A percentile compares a stretch with the other conserved stretches of the same genome.
phyloP scores from a whole-genome alignment of 768 basidiomycete species.

The Pulveroboletus ravenelii region DNA sequence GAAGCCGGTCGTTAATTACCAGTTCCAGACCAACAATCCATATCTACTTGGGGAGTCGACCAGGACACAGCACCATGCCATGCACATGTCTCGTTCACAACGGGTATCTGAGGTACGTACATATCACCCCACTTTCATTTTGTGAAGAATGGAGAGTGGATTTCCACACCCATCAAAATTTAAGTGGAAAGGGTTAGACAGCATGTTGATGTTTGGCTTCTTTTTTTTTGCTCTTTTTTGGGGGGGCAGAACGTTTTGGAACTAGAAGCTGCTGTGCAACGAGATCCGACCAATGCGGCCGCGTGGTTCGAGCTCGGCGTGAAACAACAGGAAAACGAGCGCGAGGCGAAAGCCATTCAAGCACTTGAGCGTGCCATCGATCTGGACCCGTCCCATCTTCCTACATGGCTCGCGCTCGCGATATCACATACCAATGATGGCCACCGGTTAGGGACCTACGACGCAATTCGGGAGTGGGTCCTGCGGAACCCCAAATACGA shows the following conservation, averaged over 20 bases:
- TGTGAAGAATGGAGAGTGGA: slow-evolving; percentile 9
- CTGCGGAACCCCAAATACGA: slow-evolving; percentile 51
- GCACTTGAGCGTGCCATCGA: slow-evolving; percentile 79
- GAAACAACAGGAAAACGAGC: slow-evolving; percentile 97
- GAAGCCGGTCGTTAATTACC: slow-evolving; percentile 51
- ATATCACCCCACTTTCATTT: slow-evolving; percentile 2
- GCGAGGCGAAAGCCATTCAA: slow-evolving; percentile 83
- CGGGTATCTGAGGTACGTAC: slow-evolving; percentile 39
- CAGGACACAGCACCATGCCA: slow-evolving; percentile 43
- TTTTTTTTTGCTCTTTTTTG: slow-evolving; percentile 5
- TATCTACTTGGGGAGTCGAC: slow-evolving; percentile 62
- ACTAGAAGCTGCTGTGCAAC: slow-evolving; percentile 85
- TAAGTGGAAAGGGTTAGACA: background rate
- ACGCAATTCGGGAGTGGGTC: slow-evolving; percentile 84
- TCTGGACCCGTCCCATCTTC: slow-evolving; percentile 70
- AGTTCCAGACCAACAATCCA: slow-evolving; percentile 75
- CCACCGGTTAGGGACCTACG: slow-evolving; percentile 66
- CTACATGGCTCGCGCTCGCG: slow-evolving; percentile 87
- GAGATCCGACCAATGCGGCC: slow-evolving; percentile 58
- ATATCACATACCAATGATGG: slow-evolving; percentile 90
- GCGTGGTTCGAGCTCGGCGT: slow-evolving; percentile 94
- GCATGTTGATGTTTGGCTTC: slow-evolving; percentile 12
- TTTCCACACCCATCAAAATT: background rate
- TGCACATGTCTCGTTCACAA: slow-evolving; percentile 29
- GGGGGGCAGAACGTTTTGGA: slow-evolving; percentile 82